Base-by-base conservation (phyloP, 2,329 filamentous ascomycete species). In the Botrytis squamosa region DNA sequence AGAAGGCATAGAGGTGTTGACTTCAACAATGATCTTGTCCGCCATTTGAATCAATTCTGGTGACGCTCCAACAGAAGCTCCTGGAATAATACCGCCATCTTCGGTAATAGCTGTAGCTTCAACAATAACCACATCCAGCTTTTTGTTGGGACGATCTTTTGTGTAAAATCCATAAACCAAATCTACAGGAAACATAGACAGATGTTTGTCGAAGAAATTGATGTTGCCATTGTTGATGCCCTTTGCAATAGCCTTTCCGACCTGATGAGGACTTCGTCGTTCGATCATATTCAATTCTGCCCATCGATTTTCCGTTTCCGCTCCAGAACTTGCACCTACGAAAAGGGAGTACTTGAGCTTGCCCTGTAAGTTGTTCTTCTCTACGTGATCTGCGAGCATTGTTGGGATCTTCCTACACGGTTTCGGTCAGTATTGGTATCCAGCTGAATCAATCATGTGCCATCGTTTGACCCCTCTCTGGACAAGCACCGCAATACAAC, bases 181-280 rank as follows among this genome's bases (percentile, higher is more conserved):
- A 81, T 97, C 94, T 57, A 91, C 88, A 6, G 94, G 94, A 82
- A 97, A 97, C 94, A 97, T 97, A 83, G 91, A 94, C 81, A 97
- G 83, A 85, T 97, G 94, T 85, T 97, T 97, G 83, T 97, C 94
- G 81, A 97, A 97, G 84, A 97, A 97, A 76, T 95, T 90, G 84
- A 97, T 97, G 77, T 91, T 88, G 62, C 94, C 94, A 78, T 91
- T 90, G 83, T 97, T 97, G 84, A 97, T 97, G 16, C 94, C 94
- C 85, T 93, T 95, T 75, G 94, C 89, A 77, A 97, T 97, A 74
- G 92, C 88, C 85, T 97, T 97, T 81, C 94, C 94, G 75, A 97
- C 94, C 82, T 97, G 94, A 84, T 97, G 94, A 73, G 94, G 94
- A 78, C 89, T 89, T 73, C 94, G 89, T 73, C 93, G 88, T 84